Percentiles rank a stretch among this genome's conserved stretches.
Evolutionary conservation across 192 early-diverging fungal species (phyloP).

Genomic region (Backusella mclennaniae): DNA sequence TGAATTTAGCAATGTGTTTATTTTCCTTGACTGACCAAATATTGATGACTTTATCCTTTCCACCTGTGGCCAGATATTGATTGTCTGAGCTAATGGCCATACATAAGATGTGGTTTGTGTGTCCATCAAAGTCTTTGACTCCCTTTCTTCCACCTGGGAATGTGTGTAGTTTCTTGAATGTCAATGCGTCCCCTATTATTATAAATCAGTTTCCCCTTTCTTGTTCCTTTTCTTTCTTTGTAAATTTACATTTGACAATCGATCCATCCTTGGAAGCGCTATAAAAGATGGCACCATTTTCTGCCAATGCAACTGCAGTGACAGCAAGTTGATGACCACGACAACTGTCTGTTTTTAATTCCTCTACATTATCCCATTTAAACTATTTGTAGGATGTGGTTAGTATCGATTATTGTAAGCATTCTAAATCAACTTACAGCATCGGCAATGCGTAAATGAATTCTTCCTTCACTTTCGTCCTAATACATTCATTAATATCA

Average conservation of each 20-base stretch:
- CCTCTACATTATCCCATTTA: constrained; percentile 31
- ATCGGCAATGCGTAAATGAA: constrained; percentile 59
- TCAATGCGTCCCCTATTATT: constrained; percentile 62
- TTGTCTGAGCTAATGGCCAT: constrained; percentile 69
- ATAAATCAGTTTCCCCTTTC: background rate
- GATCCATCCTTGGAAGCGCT: constrained; percentile 91
- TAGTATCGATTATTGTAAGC: background rate
- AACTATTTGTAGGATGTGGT: constrained; percentile 5
- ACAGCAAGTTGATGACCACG: constrained; percentile 75
- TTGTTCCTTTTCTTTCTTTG: background rate
- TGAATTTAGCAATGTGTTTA: constrained; percentile 69
- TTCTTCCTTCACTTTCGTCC: constrained; percentile 53
- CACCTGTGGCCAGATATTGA: constrained; percentile 78
- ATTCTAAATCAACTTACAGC: constrained; percentile 15
- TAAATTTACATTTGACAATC: constrained; percentile 78
- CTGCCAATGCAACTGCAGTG: constrained; percentile 76
- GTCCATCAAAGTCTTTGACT: constrained; percentile 61
- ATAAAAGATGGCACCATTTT: constrained; percentile 67
- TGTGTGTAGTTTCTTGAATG: constrained; percentile 63
- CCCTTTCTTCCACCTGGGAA: constrained; percentile 77
- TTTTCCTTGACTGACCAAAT: constrained; percentile 87
- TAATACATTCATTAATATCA: constrained; percentile 13
- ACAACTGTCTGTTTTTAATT: constrained; percentile 40
- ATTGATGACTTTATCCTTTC: constrained; percentile 86
- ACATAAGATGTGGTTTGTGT: constrained; percentile 72